phyloP scores from a whole-genome alignment of 2,329 filamentous ascomycete species.

The Immersiporthe knoxdaviesiana region DNA sequence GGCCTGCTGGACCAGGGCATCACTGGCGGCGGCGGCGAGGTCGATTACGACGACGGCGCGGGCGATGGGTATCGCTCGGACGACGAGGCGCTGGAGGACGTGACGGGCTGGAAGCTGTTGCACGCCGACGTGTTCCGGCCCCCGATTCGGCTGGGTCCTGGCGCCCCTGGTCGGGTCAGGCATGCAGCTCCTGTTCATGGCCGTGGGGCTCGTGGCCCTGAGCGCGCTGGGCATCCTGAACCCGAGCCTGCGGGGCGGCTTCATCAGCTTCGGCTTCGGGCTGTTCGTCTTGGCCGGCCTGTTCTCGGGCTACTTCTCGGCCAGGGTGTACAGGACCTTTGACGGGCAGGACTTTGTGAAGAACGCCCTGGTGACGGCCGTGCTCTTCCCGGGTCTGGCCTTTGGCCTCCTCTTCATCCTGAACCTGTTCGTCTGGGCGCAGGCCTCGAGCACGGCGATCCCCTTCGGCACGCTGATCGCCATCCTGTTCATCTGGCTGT shows the following conservation, averaged over 20 bases:
- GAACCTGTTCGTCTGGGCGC: slow-evolving; percentile 88
- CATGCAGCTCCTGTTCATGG: slow-evolving; percentile 85
- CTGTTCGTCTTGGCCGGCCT: slow-evolving; percentile 82
- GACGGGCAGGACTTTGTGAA: slow-evolving; percentile 73
- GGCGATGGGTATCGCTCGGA: slow-evolving; percentile 60
- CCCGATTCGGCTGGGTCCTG: slow-evolving; percentile 70
- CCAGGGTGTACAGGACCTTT: slow-evolving; percentile 81
- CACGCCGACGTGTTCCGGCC: slow-evolving; percentile 88
- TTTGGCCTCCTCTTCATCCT: slow-evolving; percentile 78
- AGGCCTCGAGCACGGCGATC: slow-evolving; percentile 84
- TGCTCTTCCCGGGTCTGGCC: slow-evolving; percentile 77
- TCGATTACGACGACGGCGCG: slow-evolving; percentile 55
- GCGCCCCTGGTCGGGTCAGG: slow-evolving; percentile 84
- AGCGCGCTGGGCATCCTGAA: slow-evolving; percentile 80
- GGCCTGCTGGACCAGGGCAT: slow-evolving; percentile 61
- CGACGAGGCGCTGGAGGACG: slow-evolving; percentile 75
- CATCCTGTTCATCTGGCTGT: slow-evolving; percentile 77
- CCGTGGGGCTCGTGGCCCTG: slow-evolving; percentile 69
- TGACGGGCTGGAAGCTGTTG: slow-evolving; percentile 85
- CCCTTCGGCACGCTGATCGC: slow-evolving; percentile 78
- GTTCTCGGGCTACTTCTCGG: slow-evolving; percentile 88
- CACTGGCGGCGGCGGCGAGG: slow-evolving; percentile 42
- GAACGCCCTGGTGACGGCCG: slow-evolving; percentile 77
- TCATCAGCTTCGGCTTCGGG: slow-evolving; percentile 80
- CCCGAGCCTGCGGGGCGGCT: slow-evolving; percentile 87